These are phyloP conservation scores for Triangularia setosa DNA, from an alignment of 2,329 filamentous ascomycete species.

Conservation along the genomic window DNA sequence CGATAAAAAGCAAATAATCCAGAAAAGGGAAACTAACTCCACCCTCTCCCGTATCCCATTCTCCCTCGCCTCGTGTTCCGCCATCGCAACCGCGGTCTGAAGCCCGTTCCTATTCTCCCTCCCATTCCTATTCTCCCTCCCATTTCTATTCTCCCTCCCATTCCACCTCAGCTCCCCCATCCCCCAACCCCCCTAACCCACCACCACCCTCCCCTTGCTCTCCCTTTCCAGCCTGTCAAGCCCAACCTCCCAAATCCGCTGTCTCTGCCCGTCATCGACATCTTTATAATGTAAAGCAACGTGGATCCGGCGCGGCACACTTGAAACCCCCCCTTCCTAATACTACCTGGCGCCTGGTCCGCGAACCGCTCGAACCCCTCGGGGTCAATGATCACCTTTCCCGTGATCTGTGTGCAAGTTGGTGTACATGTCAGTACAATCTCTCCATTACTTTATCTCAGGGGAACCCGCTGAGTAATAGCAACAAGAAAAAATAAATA, in stretches of 20 bases:
- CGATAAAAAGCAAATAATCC: too few relatives aligned
- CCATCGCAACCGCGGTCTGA: constrained; percentile 43
- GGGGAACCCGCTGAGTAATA: too few relatives aligned
- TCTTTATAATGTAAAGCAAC: constrained; percentile 45
- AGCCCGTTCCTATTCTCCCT: constrained; percentile 35
- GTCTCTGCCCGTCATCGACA: constrained; percentile 39
- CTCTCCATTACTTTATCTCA: background rate
- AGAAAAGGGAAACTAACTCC: too few relatives aligned
- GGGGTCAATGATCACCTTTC: constrained; percentile 42
- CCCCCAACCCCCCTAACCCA: background rate
- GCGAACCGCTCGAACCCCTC: constrained; percentile 39
- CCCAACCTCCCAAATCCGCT: constrained; percentile 43
- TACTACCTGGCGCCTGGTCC: constrained; percentile 45
- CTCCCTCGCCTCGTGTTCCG: constrained; percentile 40
- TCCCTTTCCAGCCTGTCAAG: constrained; percentile 40
- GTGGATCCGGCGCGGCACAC: constrained; percentile 48
- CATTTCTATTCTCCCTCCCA: constrained; percentile 36
- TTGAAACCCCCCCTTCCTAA: constrained; percentile 48
- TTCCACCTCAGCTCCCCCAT: background rate
- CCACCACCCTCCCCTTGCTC: background rate
- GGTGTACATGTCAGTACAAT: background rate
- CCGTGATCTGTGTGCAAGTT: constrained; percentile 17
- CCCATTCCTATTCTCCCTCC: constrained; percentile 30
- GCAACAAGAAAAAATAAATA: too few relatives aligned
- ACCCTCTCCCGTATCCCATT: constrained; percentile 30